Evolutionary conservation across 768 basidiomycete genomes (phyloP), one percentile per base, ranked within the genome.

Genomic region (Mycena sanguinolenta): DNA sequence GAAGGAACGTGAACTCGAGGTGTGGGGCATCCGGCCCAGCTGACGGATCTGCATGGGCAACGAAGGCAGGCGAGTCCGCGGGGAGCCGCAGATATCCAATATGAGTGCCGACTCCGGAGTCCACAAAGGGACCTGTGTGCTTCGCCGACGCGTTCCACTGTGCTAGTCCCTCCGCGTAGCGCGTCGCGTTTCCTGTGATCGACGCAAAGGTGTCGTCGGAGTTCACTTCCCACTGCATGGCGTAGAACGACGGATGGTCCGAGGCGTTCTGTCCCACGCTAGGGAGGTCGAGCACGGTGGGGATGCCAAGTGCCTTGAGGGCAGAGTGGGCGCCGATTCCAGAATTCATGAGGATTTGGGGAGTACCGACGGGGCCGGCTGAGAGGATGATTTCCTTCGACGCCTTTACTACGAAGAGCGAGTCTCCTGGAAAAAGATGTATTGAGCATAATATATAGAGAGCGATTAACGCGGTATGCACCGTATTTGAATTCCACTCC

Each of bases 351-450:
- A 65, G 63, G 25, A 65, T 58, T 13, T 55, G 44, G 9, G 63
- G 63, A 10, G 5, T 57, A 39, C 77, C 78, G 63, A 80, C 67
- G 0, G 77, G 52, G 3, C 81, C 81, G 1, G 77, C 80, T 4
- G 81, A 80, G 12, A 82, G 69, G 27, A 82, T 76, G 34, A 82
- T 60, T 38, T 82, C 81, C 46, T 77, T 79, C 2, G 28, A 32
- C 0, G 81, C 80, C 2, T 59, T 53, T 4, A 77, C 62, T 30
- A 55, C 27, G 25, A 36, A 67, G 60, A 28, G 49, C 36, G 38
- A 58, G 3, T 28, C 16, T 44, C 58, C 58, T 59, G 10, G 1
- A 39, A 27, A 27, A 30, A 30, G 3, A 58, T 21, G 13, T 12
- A 38, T 17, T 58, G 13, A 14, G 19, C 10, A 19, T 34, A 34